Evolutionary conservation across 2,329 filamentous ascomycete species (phyloP).

Genomic region (Pleurostoma richardsiae): DNA sequence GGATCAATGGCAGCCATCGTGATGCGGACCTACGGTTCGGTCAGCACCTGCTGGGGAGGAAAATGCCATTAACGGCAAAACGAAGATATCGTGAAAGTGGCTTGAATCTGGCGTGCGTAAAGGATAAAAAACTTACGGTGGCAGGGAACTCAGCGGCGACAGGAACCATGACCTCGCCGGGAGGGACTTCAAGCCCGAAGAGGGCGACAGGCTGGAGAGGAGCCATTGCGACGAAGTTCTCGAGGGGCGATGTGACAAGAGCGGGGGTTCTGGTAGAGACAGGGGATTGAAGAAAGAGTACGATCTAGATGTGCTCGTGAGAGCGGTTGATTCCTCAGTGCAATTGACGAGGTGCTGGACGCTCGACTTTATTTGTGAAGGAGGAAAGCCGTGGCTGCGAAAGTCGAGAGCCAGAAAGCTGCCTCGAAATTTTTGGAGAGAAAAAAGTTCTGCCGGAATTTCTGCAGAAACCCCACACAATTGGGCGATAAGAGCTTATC

Average conservation of each 20-base stretch:
- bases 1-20: constrained; percentile 99
- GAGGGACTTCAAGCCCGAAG: constrained; percentile 87
- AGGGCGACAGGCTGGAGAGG: constrained; percentile 64
- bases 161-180: constrained; percentile 76
- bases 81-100: too few species aligned
- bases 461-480: background rate
- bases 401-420: background rate
- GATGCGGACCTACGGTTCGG: constrained; percentile 71
- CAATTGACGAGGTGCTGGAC: too few species aligned
- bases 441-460: background rate
- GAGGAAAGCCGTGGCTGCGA: too few species aligned
- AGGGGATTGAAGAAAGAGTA: too few species aligned
- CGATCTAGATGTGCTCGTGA: too few species aligned
- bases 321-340: too few species aligned
- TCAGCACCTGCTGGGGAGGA: constrained; percentile 16
- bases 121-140: constrained; percentile 58
- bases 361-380: too few species aligned
- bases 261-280: too few species aligned
- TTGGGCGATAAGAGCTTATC: constrained; percentile 6
- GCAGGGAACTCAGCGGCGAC: constrained; percentile 75
- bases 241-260: too few species aligned
- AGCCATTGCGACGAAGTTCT: constrained; percentile 40
- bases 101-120: background rate
- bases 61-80: background rate
- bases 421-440: constrained; percentile 8